Percentiles rank a stretch among this genome's conserved stretches.
Evolutionary conservation across 768 basidiomycete genomes (phyloP).

Genomic region (Dentipellis sp.): DNA sequence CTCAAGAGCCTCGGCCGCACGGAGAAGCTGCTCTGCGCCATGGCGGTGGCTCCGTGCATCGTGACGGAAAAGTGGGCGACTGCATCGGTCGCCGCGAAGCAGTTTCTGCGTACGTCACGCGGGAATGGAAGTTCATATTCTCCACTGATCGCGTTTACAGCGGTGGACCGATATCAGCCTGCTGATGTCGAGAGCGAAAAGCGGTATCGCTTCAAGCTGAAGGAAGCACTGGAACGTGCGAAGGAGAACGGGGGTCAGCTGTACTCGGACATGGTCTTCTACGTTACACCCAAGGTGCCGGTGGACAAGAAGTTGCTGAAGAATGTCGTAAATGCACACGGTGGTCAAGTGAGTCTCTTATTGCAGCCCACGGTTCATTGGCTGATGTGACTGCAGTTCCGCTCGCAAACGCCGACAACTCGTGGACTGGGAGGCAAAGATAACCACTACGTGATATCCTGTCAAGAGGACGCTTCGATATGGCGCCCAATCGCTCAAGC

Average conservation of each 20-base stretch:
- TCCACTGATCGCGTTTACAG: slow-evolving; percentile 28
- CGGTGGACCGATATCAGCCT: slow-evolving; percentile 51
- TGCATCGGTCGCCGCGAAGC: slow-evolving; percentile 43
- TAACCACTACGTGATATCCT: slow-evolving; percentile 57
- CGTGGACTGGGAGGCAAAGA: slow-evolving; percentile 42
- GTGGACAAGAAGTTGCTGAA: slow-evolving; percentile 54
- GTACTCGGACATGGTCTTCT: slow-evolving; percentile 61
- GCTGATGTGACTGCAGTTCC: slow-evolving; percentile 23
- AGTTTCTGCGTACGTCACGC: slow-evolving; percentile 50
- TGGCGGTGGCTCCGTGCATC: slow-evolving; percentile 53
- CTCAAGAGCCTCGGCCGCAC: slow-evolving; percentile 65
- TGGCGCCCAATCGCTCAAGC: slow-evolving; percentile 54
- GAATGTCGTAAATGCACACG: slow-evolving; percentile 58
- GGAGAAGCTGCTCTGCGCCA: slow-evolving; percentile 79
- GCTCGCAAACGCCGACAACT: slow-evolving; percentile 40
- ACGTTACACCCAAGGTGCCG: slow-evolving; percentile 58
- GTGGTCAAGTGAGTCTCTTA: slow-evolving; percentile 49
- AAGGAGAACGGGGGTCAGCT: slow-evolving; percentile 42
- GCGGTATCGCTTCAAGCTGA: slow-evolving; percentile 58
- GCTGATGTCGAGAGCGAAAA: slow-evolving; percentile 53
- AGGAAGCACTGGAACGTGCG: slow-evolving; percentile 51
- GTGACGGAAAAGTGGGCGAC: slow-evolving; percentile 63
- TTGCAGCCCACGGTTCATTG: not conserved
- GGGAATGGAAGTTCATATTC: too few relatives aligned
- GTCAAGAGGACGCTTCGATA: slow-evolving; percentile 48